A percentile compares a stretch with the other conserved stretches of the same genome.
phyloP scores from a whole-genome alignment of 306 rosid genomes.

The Corylus heterophylla region DNA sequence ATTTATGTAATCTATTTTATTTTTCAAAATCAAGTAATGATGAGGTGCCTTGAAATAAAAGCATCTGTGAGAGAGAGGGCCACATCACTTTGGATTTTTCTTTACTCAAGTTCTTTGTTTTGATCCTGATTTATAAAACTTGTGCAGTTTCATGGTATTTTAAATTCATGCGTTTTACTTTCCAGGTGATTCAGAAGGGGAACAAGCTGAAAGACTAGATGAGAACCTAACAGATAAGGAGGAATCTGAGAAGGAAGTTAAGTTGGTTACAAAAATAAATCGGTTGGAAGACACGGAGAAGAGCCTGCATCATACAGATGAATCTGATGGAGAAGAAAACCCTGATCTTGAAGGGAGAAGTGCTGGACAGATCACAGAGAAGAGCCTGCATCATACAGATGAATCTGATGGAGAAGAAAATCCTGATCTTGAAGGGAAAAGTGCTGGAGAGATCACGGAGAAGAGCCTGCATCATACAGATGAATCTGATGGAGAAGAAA shows the following conservation, averaged over 20 bases:
- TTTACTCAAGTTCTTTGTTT: background rate
- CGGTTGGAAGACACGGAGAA: conserved; percentile 30
- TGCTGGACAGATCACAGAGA: conserved; percentile 43
- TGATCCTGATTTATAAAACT: background rate
- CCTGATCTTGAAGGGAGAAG: conserved; percentile 40
- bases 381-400: conserved; percentile 33
- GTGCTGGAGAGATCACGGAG: conserved; percentile 42
- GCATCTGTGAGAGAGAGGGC: background rate
- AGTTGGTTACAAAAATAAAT: conserved; percentile 48
- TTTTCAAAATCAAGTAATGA: background rate
- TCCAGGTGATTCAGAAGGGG: conserved; percentile 65
- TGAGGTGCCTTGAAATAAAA: background rate
- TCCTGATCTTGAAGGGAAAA: conserved; percentile 40
- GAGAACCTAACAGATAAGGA: conserved; percentile 40
- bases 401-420: conserved; percentile 57
- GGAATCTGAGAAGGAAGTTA: conserved; percentile 51
- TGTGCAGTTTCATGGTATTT: background rate
- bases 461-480: conserved; percentile 32
- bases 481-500: conserved; percentile 58
- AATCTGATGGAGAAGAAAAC: conserved; percentile 53
- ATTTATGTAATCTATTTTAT: background rate
- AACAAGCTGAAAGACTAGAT: conserved; percentile 42
- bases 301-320: conserved; percentile 41
- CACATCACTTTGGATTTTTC: background rate
- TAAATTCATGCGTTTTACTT: conserved; percentile 13